Evolutionary conservation across 805 yeast species (phyloP).

Genomic region (Wickerhamiella azyma): DNA sequence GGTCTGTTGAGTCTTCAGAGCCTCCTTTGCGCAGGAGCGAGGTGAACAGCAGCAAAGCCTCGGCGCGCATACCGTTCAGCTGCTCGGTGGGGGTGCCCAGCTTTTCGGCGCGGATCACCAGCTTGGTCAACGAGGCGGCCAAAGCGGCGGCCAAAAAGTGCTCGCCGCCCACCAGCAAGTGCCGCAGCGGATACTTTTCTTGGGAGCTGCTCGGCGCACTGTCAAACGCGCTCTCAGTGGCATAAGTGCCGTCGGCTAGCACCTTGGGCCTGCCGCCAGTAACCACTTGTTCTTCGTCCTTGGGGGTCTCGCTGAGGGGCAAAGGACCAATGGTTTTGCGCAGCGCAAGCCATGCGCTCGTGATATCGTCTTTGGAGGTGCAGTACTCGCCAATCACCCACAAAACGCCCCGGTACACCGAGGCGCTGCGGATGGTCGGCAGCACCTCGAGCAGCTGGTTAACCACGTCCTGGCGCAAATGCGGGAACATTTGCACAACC

Average conservation of each 20-base stretch:
- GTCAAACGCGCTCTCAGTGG: slow-evolving; percentile 70
- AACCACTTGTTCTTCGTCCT: slow-evolving; percentile 20
- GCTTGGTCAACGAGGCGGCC: slow-evolving; percentile 76
- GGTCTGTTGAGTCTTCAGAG: slow-evolving; percentile 94
- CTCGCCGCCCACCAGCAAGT: slow-evolving; percentile 72
- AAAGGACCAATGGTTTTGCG: slow-evolving; percentile 78
- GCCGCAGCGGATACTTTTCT: slow-evolving; percentile 57
- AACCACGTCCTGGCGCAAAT: slow-evolving; percentile 52
- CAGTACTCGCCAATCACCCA: slow-evolving; percentile 96
- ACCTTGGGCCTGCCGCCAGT: slow-evolving; percentile 46
- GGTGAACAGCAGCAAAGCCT: slow-evolving; percentile 84
- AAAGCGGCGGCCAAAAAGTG: slow-evolving; percentile 82
- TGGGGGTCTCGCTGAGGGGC: slow-evolving; percentile 41
- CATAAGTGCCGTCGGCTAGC: slow-evolving; percentile 98
- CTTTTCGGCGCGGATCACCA: slow-evolving; percentile 61
- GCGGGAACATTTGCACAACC: slow-evolving; percentile 83
- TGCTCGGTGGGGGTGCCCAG: slow-evolving; percentile 31
- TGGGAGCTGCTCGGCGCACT: slow-evolving; percentile 27
- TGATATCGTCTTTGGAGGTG: slow-evolving; percentile 53
- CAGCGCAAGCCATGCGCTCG: slow-evolving; percentile 75
- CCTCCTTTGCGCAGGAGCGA: slow-evolving; percentile 79
- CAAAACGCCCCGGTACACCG: slow-evolving; percentile 81
- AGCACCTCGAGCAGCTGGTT: slow-evolving; percentile 48
- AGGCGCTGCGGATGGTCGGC: slow-evolving; percentile 64
- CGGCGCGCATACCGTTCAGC: slow-evolving; percentile 80